Conservation (phyloP, 2,329 filamentous ascomycete species). For the Monascus ruber region DNA sequence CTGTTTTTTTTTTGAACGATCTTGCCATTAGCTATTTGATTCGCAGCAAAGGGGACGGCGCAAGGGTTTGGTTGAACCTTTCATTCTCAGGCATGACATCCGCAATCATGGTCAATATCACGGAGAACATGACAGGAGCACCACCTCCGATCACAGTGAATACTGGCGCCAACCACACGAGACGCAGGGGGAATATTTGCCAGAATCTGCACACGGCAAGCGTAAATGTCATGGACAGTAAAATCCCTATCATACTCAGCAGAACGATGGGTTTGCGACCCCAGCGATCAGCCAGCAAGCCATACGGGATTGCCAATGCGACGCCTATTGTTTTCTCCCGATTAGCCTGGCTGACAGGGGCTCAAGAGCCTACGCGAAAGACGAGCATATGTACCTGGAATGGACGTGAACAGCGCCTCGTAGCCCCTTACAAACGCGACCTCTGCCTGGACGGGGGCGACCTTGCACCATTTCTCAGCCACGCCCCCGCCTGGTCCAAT, state of each 20-base stretch:
- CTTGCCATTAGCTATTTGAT: no score
- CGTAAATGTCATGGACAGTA: conserved; percentile 14
- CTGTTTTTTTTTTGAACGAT: no score
- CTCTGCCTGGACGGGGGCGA: no score
- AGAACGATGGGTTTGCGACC: conserved; percentile 16
- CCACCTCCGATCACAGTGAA: conserved; percentile 17
- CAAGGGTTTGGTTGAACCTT: conserved; percentile 6
- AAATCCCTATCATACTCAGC: conserved; percentile 10
- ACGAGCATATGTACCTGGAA: no score
- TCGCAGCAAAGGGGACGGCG: no score
- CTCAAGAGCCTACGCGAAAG: no score
- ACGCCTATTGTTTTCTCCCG: conserved; percentile 8
- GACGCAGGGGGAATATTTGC: conserved; percentile 12
- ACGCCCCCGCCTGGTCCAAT: no score
- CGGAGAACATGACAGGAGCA: conserved; percentile 10
- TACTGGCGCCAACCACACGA: conserved; percentile 15
- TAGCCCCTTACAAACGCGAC: no score
- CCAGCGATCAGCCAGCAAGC: conserved; percentile 17
- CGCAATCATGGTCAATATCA: conserved; percentile 14
- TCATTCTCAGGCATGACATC: conserved; percentile 19
- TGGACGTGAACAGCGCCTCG: no score
- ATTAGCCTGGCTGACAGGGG: no score
- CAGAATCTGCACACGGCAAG: conserved; percentile 13
- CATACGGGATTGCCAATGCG: conserved; percentile 17
- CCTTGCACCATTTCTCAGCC: no score